Evolutionary conservation across 805 yeast genomes (phyloP).

Genomic region (Metschnikowia peoriensis): DNA sequence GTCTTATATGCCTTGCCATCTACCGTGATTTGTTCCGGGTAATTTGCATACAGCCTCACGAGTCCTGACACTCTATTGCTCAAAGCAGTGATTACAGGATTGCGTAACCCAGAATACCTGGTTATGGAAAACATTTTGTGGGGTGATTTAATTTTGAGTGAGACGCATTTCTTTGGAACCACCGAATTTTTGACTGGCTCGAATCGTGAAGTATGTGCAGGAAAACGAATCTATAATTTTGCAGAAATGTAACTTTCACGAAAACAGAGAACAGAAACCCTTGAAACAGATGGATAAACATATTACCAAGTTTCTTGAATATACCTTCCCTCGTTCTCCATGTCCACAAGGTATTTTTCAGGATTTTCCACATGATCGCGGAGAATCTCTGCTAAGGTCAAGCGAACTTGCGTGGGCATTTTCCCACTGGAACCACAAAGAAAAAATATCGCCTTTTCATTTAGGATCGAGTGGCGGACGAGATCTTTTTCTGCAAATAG

Average conservation of each 20-base stretch:
- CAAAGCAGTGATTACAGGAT: background rate
- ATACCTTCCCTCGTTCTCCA: constrained; percentile 68
- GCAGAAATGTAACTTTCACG: no score
- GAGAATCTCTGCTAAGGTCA: constrained; percentile 69
- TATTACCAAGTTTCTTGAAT: constrained; percentile 85
- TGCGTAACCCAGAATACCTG: background rate
- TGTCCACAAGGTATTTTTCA: constrained; percentile 45
- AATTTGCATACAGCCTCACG: constrained; percentile 8
- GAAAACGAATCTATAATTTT: no score
- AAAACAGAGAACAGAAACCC: no score
- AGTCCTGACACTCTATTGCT: background rate
- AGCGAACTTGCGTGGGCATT: constrained; percentile 87
- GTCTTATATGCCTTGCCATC: constrained; percentile 52
- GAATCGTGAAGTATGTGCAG: no score
- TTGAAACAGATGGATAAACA: no score
- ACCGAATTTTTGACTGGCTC: background rate
- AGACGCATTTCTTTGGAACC: background rate
- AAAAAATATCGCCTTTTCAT: constrained; percentile 61
- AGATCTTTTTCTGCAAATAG: constrained; percentile 50
- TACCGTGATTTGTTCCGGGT: constrained; percentile 36
- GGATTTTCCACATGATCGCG: constrained; percentile 47
- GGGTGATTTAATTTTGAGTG: background rate
- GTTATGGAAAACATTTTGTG: background rate
- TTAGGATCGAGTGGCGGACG: constrained; percentile 52
- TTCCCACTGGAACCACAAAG: constrained; percentile 92